Base-by-base conservation (phyloP, 805 yeast species). In the Starmerella kuoi region DNA sequence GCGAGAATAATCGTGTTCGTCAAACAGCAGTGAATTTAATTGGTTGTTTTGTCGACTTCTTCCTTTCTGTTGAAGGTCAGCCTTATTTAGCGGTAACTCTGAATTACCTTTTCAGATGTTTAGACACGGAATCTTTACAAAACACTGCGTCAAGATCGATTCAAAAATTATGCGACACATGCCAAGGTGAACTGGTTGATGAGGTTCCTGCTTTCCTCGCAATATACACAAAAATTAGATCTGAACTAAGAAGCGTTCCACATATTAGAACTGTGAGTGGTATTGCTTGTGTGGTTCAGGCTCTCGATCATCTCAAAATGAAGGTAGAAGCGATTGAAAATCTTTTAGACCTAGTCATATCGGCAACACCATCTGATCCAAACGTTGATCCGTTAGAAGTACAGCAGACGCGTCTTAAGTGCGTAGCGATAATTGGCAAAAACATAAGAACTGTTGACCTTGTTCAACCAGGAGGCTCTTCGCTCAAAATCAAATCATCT, bases 361-460 rank as follows among this genome's bases (percentile, higher is more conserved):
- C 39, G 25, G 42, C 33, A 26, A 35, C 38, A 34, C 39, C 36
- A 37, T 23, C 41, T 32, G 22, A 23, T 39, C n/a, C 42, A 45
- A 4, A 24, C 59, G 55, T 17, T 15, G 53, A 49, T 23, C 11
- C 35, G 15, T 46, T 47, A 5, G 63, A 65, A 25, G 49, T 60
- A 2, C 75, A 72, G 1, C 55, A 67, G 2, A 77, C 86, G 20
- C 59, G 82, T 35, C 58, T 83, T 21, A 61, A 72, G 12, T 80
- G 85, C 54, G 58, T 85, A 0, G 68, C 69, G n/a, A 82, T 79
- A 40, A 63, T 84, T 3, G 91, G 85, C 0, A 78, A 76, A 42
- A 84, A 86, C 0, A 59, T 79, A 54, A 73, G 73, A 38, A 59
- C 71, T 2, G 14, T 14, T 17, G 35, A 31, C 28, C 26, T 5